A percentile compares a stretch with the other conserved stretches of the same genome.
Evolutionary conservation across 306 rosid genomes (phyloP).

Genomic region (Lupinus albus): DNA sequence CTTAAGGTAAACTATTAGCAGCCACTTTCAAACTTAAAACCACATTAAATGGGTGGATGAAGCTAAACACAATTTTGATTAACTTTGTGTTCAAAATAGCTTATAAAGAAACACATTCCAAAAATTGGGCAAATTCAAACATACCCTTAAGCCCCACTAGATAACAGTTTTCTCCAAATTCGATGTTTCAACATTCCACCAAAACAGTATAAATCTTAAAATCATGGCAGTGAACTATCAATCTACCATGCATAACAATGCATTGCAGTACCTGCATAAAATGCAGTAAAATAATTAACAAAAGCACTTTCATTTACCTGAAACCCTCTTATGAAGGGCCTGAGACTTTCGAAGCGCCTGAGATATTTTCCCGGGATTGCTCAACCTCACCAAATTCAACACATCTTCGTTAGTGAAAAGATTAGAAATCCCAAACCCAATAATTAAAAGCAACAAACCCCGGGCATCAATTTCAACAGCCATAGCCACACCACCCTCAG

Average conservation of each 20-base stretch:
- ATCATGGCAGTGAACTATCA: not conserved
- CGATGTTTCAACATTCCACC: not conserved
- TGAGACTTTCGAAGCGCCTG: conserved; percentile 48
- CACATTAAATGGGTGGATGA: conserved; percentile 11
- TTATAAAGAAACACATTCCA: too few species aligned
- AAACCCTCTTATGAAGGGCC: conserved; percentile 37
- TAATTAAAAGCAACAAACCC: conserved; percentile 62
- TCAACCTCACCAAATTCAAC: conserved; percentile 45
- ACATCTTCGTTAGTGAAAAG: conserved; percentile 49
- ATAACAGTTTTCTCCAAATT: conserved; percentile 6
- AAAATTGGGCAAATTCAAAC: not conserved
- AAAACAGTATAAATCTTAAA: not conserved
- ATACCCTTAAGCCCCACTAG: conserved; percentile 13
- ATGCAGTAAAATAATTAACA: not conserved
- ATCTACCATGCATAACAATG: too few species aligned
- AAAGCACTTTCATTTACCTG: conserved; percentile 41
- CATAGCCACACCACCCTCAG: conserved; percentile 52
- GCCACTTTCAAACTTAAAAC: conserved; percentile 1
- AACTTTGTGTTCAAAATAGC: not conserved
- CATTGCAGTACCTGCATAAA: not conserved
- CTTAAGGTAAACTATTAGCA: not conserved
- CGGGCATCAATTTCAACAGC: conserved; percentile 58
- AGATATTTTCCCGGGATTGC: conserved; percentile 45
- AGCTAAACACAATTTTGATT: not conserved
- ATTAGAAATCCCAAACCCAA: conserved; percentile 55